These are phyloP conservation scores for Naganishia randhawae DNA, from an alignment of 768 basidiomycete genomes.

Conservation along the genomic window DNA sequence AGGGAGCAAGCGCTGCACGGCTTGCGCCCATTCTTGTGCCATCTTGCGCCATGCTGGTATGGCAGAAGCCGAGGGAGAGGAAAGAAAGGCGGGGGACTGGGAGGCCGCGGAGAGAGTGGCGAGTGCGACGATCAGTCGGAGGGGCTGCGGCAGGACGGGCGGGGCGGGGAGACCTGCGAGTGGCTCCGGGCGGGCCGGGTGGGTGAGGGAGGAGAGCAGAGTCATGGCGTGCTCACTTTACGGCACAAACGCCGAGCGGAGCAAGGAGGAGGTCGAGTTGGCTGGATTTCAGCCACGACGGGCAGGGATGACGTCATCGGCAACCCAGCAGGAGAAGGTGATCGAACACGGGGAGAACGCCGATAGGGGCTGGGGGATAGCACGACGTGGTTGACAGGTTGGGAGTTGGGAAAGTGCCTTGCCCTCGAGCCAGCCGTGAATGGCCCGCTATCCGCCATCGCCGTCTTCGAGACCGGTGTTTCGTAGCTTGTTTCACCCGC, in stretches of 20 bases:
- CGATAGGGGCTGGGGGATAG: neutral
- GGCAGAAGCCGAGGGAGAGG: neutral
- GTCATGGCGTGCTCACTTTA: neutral
- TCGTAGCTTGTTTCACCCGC: neutral
- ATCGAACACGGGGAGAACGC: neutral
- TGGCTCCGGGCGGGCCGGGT: neutral
- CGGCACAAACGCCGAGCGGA: neutral
- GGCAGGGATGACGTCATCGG: neutral
- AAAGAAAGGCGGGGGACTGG: neutral
- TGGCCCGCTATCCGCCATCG: no score
- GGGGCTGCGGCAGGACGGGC: neutral
- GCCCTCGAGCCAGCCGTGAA: no score
- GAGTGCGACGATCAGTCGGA: slow-evolving; percentile 19
- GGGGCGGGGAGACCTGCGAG: slow-evolving; percentile 9
- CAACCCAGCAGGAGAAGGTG: neutral
- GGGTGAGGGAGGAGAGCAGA: neutral
- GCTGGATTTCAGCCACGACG: neutral
- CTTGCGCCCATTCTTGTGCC: slow-evolving; percentile 10
- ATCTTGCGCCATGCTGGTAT: neutral
- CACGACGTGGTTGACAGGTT: neutral
- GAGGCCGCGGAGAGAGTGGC: neutral
- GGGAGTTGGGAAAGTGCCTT: no score
- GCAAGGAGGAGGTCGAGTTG: neutral
- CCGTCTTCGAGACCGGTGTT: no score
- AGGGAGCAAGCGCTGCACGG: slow-evolving; percentile 10